Conservation (phyloP, 202 grass and related monocot species). For the Hordeum pubiflorum region DNA sequence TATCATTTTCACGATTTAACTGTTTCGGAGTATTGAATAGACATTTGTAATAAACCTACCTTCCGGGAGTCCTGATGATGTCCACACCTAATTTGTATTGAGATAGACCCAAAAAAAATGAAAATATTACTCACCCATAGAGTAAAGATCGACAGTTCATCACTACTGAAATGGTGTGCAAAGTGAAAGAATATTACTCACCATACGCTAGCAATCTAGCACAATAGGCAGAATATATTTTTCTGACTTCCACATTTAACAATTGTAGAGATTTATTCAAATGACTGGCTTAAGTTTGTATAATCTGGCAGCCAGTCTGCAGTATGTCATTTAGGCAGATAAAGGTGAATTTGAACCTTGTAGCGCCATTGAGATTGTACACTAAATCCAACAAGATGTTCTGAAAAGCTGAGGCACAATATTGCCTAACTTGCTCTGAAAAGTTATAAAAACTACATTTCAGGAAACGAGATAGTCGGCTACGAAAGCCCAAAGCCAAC, state of each 20-base stretch:
- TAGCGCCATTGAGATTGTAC: neutral
- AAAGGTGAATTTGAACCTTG: slow-evolving; percentile 4
- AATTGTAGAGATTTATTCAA: slow-evolving; percentile 10
- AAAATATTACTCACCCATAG: neutral
- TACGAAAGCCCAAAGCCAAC: slow-evolving; percentile 87
- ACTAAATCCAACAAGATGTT: neutral
- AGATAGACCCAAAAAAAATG: neutral
- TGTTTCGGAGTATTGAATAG: neutral
- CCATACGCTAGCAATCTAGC: neutral
- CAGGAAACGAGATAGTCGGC: slow-evolving; percentile 80
- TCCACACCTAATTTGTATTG: neutral
- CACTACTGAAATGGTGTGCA: slow-evolving; percentile 3
- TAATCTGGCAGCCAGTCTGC: neutral
- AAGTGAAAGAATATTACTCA: slow-evolving; percentile 1
- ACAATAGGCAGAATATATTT: neutral
- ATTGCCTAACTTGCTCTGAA: slow-evolving; percentile 19
- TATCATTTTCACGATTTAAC: slow-evolving; percentile 4
- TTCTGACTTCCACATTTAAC: slow-evolving; percentile 2
- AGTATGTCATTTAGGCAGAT: neutral
- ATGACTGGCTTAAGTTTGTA: neutral
- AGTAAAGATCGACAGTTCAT: slow-evolving; percentile 8
- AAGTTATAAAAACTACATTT: slow-evolving; percentile 25
- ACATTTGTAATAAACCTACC: neutral
- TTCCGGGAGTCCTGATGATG: neutral
- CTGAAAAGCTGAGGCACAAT: neutral